Percentiles rank a stretch among this genome's conserved stretches.
These are phyloP conservation scores for Penicillium alfredii DNA, from an alignment of 495 filamentous ascomycete genomes.

Conservation along the genomic window DNA sequence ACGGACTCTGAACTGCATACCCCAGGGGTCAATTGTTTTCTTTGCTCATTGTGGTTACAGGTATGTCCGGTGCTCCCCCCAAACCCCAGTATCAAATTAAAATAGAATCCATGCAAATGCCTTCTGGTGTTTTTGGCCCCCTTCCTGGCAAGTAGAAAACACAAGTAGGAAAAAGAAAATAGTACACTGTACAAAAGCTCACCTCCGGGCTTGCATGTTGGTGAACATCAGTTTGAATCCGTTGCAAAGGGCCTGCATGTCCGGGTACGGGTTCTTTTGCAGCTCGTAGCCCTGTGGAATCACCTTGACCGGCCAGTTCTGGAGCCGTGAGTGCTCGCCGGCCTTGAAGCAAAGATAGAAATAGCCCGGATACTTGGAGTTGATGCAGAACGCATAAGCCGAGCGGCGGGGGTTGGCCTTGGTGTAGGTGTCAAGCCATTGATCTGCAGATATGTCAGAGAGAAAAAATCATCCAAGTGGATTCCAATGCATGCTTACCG, in stretches of 20 bases:
- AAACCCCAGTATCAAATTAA: constrained; percentile 25
- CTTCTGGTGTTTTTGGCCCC: constrained; percentile 11
- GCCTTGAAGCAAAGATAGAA: constrained; percentile 96
- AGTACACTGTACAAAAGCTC: constrained; percentile 24
- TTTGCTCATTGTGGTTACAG: constrained; percentile 19
- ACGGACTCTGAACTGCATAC: neutral
- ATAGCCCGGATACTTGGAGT: constrained; percentile 86
- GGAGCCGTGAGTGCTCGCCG: constrained; percentile 60
- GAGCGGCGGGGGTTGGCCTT: constrained; percentile 92
- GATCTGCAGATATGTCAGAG: constrained; percentile 55
- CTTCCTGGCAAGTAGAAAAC: constrained; percentile 5
- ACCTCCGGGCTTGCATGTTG: constrained; percentile 44
- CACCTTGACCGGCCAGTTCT: constrained; percentile 83
- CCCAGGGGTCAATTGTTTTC: no score
- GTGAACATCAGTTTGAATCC: constrained; percentile 64
- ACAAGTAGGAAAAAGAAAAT: constrained; percentile 11
- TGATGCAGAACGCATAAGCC: constrained; percentile 90
- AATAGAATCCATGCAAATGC: constrained; percentile 16
- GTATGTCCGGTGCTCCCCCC: constrained; percentile 11
- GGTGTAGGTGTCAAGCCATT: constrained; percentile 91
- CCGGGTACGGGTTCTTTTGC: constrained; percentile 77
- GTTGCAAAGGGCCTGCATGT: constrained; percentile 92
- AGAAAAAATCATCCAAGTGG: constrained; percentile 3
- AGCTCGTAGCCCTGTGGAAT: constrained; percentile 87
- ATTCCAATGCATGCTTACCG: constrained; percentile 53